Base-by-base conservation (phyloP, 495 filamentous ascomycete genomes). In the Trichoderma reesei region DNA sequence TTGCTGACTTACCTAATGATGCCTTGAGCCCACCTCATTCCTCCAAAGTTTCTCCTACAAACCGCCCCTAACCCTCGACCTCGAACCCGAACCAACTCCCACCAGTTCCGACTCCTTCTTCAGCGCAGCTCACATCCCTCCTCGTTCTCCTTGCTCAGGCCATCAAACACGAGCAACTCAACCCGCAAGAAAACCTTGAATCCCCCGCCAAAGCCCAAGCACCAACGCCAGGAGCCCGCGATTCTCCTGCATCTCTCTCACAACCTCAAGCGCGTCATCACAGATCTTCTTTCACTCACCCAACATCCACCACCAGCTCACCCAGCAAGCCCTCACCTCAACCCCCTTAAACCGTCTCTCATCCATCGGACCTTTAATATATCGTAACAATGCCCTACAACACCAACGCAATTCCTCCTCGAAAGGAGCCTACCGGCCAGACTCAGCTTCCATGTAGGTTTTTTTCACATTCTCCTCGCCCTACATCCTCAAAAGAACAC, bases 361-460 rank as follows among this genome's bases (percentile, higher is more conserved):
- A 41, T 4, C 44, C 26, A 26, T 26, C 1, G 26, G 26, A 26
- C 26, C 26, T 26, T 26, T 34, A 8, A n/a, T 14, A 38, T 60
- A 1, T 42, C 8, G 9, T 2, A 16, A 61, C 42, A 16, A 96
- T 96, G 92, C 86, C 92, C 33, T 92, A 96, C 80, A 97, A 96
- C 75, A 91, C 88, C 67, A 83, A 86, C 1, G 87, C 89, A 38
- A 94, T 94, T 64, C 83, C 83, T 66, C 89, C 88, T 54, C 73
- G 88, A 44, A 87, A 90, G 68, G 91, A 96, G 76, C 85, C 88
- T 63, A 94, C 90, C 10, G 94, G 95, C 68, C 85, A 89, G 66
- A 88, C 88, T 13, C 85, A 88, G 64, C 84, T 98, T 8, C 95
- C 94, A 38, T 79, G 94, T 98, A 78, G 78, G 90, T 18, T 20